Conservation (phyloP, 2,329 filamentous ascomycete genomes). For the Alternaria arborescens region DNA sequence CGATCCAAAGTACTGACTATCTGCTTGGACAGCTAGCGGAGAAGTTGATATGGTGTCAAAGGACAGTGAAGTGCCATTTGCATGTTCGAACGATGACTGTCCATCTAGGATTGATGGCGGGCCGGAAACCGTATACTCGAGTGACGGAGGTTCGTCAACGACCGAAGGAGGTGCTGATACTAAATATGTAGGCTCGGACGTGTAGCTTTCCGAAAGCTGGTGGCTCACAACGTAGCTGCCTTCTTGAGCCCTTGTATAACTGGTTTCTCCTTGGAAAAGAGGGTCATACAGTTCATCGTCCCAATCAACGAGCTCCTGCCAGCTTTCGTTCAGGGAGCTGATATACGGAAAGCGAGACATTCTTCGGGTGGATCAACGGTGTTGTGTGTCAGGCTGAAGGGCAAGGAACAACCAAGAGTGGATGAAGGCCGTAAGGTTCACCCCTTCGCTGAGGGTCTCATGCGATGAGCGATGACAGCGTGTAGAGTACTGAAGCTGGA, state of each 20-base stretch:
- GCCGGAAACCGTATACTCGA: conserved; percentile 39
- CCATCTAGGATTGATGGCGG: conserved; percentile 41
- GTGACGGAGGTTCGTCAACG: conserved; percentile 35
- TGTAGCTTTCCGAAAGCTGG: conserved; percentile 32
- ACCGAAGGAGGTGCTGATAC: conserved; percentile 38
- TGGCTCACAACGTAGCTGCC: conserved; percentile 23
- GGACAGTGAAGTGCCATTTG: conserved; percentile 36
- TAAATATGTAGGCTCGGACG: conserved; percentile 31
- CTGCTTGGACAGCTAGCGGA: conserved; percentile 30
- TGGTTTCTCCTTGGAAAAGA: conserved; percentile 34
- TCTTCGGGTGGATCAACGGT: not conserved
- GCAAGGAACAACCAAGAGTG: not conserved
- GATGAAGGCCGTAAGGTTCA: conserved; percentile 10
- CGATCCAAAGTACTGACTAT: conserved; percentile 30
- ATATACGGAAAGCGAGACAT: conserved; percentile 31
- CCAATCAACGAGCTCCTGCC: conserved; percentile 43
- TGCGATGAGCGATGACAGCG: conserved; percentile 10
- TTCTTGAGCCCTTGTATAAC: conserved; percentile 18
- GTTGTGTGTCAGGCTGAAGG: conserved; percentile 1
- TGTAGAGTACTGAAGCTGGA: conserved; percentile 10
- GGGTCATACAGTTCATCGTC: conserved; percentile 41
- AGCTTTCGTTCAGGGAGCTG: conserved; percentile 32
- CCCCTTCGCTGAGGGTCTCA: conserved; percentile 20
- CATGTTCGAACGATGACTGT: conserved; percentile 34
- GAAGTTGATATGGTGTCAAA: conserved; percentile 40